Conservation (phyloP, 768 basidiomycete genomes). For the Trametes elegans region DNA sequence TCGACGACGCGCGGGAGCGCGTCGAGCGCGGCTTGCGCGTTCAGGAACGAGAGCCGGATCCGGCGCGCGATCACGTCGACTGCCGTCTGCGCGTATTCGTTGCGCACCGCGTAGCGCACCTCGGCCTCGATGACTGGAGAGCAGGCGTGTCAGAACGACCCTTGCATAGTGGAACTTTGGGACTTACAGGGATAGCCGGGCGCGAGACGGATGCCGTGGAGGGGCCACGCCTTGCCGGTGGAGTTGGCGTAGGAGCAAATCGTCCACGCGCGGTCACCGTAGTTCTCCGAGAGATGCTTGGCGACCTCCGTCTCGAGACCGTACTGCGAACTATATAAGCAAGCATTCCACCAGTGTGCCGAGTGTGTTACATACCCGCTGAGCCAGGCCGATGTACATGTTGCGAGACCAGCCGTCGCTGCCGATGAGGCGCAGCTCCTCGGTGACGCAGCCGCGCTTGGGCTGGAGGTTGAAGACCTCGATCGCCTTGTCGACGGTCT, state of each 20-base stretch:
- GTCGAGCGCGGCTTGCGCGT: slow-evolving; percentile 79
- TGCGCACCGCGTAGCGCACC: slow-evolving; percentile 79
- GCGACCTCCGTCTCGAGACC: slow-evolving; percentile 91
- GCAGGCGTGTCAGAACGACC: background rate
- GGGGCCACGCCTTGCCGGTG: slow-evolving; percentile 80
- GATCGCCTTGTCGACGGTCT: slow-evolving; percentile 87
- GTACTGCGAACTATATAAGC: slow-evolving; percentile 48
- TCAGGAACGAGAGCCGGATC: slow-evolving; percentile 92
- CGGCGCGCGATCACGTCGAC: slow-evolving; percentile 91
- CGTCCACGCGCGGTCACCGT: slow-evolving; percentile 96
- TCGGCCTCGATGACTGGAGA: slow-evolving; percentile 83
- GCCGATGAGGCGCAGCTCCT: slow-evolving; percentile 79
- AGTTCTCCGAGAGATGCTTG: slow-evolving; percentile 88
- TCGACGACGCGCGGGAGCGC: slow-evolving; percentile 86
- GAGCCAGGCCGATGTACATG: slow-evolving; percentile 96
- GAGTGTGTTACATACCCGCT: slow-evolving; percentile 57
- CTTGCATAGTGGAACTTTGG: background rate
- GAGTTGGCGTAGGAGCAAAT: slow-evolving; percentile 79
- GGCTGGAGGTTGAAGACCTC: slow-evolving; percentile 69
- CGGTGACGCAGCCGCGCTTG: slow-evolving; percentile 71
- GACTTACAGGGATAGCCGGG: slow-evolving; percentile 72
- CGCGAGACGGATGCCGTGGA: slow-evolving; percentile 74
- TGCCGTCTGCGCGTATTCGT: slow-evolving; percentile 93
- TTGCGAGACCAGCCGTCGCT: slow-evolving; percentile 93
- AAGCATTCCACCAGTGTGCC: background rate